Base-by-base conservation (phyloP, 108 stramenopile species). In the Nitzschia sp. region DNA sequence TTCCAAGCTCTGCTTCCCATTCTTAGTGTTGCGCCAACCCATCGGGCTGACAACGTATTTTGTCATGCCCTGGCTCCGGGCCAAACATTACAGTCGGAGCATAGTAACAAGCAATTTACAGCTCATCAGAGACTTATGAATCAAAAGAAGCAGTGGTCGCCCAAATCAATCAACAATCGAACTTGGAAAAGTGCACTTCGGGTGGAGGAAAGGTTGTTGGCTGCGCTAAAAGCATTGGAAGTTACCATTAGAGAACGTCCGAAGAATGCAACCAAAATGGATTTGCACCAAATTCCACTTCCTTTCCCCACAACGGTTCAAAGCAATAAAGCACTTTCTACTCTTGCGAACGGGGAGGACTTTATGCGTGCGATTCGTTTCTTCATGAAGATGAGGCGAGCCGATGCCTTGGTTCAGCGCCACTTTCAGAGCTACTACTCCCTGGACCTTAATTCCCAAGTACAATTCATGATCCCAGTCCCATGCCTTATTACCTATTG, bases 401-500 rank as follows among this genome's bases (percentile, higher is more conserved):
- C 78, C 8, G 76, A 73, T 26, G 55, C 70, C 19, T 51, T 88
- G 39, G 52, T 48, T 37, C 57, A 76, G 51, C 39, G 56, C 20
- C 63, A 67, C 10, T 34, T 34, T 5, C 3, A 34, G 29, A 34
- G 29, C 29, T 41, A 69, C 34, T 46, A 58, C 21, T 50, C 57
- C 3, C 5, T 44, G 10, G 76, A 66, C 41, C 57, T 37, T 46
- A 71, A 67, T 3, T 11, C 62, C 6, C 2, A 48, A 15, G 17
- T 48, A 48, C 40, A 25, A 21, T 46, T 37, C 19, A 21, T 42
- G 6, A 67, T 75, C 37, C 88, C 90, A 19, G 72, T 65, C 8
- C 94, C 94, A 9, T 90, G 86, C 2, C 68, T 93, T 10, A 91
- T 93, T 14, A 90, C 94, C 7, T 95, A 89, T 55, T 91, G 87